Percentiles rank a stretch among this genome's conserved stretches.
phyloP scores from a whole-genome alignment of 352 stramenopile species.

The Phytophthora pinifolia region DNA sequence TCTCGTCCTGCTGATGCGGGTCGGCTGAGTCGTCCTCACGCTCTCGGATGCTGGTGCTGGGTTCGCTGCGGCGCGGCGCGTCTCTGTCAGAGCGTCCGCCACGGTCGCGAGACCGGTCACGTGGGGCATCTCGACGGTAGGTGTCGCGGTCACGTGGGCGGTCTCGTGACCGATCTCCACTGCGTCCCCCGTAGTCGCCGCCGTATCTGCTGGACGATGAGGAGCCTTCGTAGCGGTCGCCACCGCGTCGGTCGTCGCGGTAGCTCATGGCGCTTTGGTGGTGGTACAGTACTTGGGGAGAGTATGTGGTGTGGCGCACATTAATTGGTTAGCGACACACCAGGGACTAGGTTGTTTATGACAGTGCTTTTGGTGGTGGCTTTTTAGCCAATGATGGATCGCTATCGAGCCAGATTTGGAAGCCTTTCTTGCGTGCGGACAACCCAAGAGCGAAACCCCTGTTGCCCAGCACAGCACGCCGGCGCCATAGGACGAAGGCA shows the following conservation, averaged over 20 bases:
- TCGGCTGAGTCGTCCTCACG: slow-evolving; percentile 26
- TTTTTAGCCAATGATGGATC: slow-evolving; percentile 12
- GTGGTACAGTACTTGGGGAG: too few relatives aligned
- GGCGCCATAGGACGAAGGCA: slow-evolving; percentile 25
- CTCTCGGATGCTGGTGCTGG: slow-evolving; percentile 28
- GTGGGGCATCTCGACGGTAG: slow-evolving; percentile 30
- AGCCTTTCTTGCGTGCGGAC: slow-evolving; percentile 8
- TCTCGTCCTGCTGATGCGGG: slow-evolving; percentile 20
- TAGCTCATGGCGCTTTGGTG: slow-evolving; percentile 34
- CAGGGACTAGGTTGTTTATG: slow-evolving; percentile 15
- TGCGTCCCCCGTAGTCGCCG: slow-evolving; percentile 9
- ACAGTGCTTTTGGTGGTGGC: slow-evolving; percentile 3
- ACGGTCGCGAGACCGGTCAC: slow-evolving; percentile 30
- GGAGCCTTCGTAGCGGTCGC: slow-evolving; percentile 27
- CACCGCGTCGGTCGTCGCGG: slow-evolving; percentile 27
- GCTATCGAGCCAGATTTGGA: slow-evolving; percentile 18
- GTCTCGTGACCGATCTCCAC: slow-evolving; percentile 27
- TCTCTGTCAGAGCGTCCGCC: slow-evolving; percentile 36
- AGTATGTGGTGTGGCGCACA: not conserved
- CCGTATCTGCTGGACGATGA: slow-evolving; percentile 30
- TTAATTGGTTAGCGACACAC: not conserved
- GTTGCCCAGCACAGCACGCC: slow-evolving; percentile 3
- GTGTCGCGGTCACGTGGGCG: slow-evolving; percentile 35
- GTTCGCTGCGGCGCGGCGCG: slow-evolving; percentile 33
- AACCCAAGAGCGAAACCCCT: slow-evolving; percentile 29